Evolutionary conservation across 768 basidiomycete species (phyloP), one percentile per base, ranked within the genome.

Genomic region (Holtermannia corniformis): DNA sequence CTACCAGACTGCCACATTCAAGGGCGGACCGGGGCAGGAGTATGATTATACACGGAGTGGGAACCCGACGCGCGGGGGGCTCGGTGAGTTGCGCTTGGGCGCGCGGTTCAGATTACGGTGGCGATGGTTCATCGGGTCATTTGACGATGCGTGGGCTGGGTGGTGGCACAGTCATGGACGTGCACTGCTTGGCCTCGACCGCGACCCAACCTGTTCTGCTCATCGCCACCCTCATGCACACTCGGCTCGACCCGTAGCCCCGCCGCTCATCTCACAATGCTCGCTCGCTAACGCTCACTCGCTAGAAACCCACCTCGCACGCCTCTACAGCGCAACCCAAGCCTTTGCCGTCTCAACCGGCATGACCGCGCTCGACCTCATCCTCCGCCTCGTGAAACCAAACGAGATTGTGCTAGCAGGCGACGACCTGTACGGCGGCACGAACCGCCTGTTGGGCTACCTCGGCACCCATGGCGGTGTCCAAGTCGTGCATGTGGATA

Each of bases 1-100:
- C 73, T 99, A 97, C 74, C 95, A 97, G 75, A 86, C 90, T 1
- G 82, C 95, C 5, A 99, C 95, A 0, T 97, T 99, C 81, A 97
- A 97, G 75, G 95, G 93, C 44, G 76, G 93, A 41, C 79, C 78
- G 16, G 87, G 85, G 48, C 52, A 61, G 26, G 80, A 84, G 63
- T 99, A 91, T 68, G 93, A 97, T 74, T 99, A 97, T 74, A 79
- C 86, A 12, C 79, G 95, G 55, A 90, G 87, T 65, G 95, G 95
- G 25, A 99, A 99, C 72, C 95, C 95, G 2, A 99, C 95, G 5
- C 78, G 95, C 70, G 90, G 82, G 47, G 90, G 95, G 73, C 81
- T 99, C 54, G 87, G 93, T 95, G 58, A 54, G 80, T 72, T n/a
- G 49, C 19, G 12, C 20, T 13, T 12, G n/a, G n/a, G n/a, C n/a